Base-by-base conservation (phyloP, 441 rosid genomes). In the Corymbia citriodora region DNA sequence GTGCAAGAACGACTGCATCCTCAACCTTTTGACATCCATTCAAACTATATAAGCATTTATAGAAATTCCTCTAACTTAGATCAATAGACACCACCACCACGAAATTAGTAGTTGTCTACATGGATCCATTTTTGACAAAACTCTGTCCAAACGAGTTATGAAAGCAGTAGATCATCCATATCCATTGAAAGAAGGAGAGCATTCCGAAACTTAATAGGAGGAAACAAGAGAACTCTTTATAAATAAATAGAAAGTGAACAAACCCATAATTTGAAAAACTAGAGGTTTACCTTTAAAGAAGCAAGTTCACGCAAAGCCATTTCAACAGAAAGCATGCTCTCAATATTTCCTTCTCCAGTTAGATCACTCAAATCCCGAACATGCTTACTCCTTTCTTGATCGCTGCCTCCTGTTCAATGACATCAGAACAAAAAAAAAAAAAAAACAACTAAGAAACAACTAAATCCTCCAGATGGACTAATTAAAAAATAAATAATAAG, bases 271-370 rank as follows among this genome's bases (percentile, higher is more conserved):
- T 27, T 2, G 10, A 87, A 52, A 25, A 49, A 45, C 83, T 59
- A 87, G 88, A 87, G 89, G 59, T 53, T 92, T 89, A 98, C 99
- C 99, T 98, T 98, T 79, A 98, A 93, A 90, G 98, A 96, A 25
- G 99, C 96, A 94, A 97, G 93, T 92, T 98, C 99, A 92, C 97
- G 93, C 94, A 98, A 93, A 92, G 99, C 99, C 99, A 97, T 97
- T 94, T 96, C 99, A 92, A 98, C 99, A 81, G 99, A 97, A 90
- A 97, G 99, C 97, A 97, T 96, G 92, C 97, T 97, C 95, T 98
- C 99, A 57, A 98, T 97, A 94, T 96, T 98, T 92, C 99, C 99
- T 94, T 98, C 99, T 94, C 99, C 99, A 1, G 97, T 93, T 90
- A 98, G 93, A 92, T 96, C 98, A 94, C 94, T 96, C 93, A 96